Base-by-base conservation (phyloP, 495 filamentous ascomycete species). In the Chaetomidium leptoderma region DNA sequence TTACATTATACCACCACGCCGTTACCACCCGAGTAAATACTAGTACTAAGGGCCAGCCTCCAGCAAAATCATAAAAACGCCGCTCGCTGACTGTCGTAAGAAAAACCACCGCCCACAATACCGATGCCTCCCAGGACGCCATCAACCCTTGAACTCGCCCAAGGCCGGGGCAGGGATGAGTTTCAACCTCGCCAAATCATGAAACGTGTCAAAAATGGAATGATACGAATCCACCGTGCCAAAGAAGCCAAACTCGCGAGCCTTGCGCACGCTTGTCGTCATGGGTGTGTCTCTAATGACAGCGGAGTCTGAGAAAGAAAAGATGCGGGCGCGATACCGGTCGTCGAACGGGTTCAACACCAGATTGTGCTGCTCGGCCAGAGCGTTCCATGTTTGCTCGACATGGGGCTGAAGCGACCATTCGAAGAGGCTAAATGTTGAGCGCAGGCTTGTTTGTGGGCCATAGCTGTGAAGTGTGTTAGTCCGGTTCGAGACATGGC, bases 401-500 rank as follows among this genome's bases (percentile, higher is more conserved):
- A 82, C 74, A n/a, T 79, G 70, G 1, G 64, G 61, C 50, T 48
- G 63, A 50, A 72, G 71, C 14, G 78, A 72, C 80, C 76, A 82
- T 47, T 75, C 66, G 0, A 65, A 60, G 10, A 80, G 64, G 17
- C 60, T 71, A 52, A 75, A 80, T 13, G 63, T 68, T 14, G 67
- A 61, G 16, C 67, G 68, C 40, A 72, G 62, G 16, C 58, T 70
- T 0, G 60, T 66, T 30, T 70, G 64, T 4, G 71, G 66, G 3
- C 77, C 74, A 50, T 69, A 78, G 5, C 71, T 70, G 19, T 46
- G 37, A 47, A 45, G n/a, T 21, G 6, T 16, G 37, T 35, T 29
- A 13, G 13, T 1, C n/a, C n/a, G n/a, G n/a, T n/a, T n/a, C 7
- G 7, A 7, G 30, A 7, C 1, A 32, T 7, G 30, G 30, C 2